Percentiles rank a stretch among this genome's conserved stretches.
Conservation (phyloP, 2,329 filamentous ascomycete genomes). For the Pseudopithomyces maydicus region DNA sequence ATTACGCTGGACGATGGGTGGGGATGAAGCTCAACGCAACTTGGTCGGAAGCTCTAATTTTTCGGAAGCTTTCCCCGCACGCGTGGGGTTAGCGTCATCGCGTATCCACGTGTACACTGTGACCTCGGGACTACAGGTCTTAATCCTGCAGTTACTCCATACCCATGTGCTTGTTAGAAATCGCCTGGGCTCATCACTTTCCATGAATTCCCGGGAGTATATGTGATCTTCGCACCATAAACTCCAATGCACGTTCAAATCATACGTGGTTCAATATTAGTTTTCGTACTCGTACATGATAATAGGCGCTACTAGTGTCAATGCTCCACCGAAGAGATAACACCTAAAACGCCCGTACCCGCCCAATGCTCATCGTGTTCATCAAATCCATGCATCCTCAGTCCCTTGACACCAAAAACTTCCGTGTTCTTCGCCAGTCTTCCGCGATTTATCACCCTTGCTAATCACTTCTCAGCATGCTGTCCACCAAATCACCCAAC, state of each 20-base stretch:
- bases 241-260: not conserved
- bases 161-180: not conserved
- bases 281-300: slow-evolving; percentile 4
- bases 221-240: too few relatives aligned
- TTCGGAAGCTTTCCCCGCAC: slow-evolving; percentile 4
- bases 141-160: not conserved
- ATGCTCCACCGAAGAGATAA: not conserved
- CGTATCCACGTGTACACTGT: slow-evolving; percentile 7
- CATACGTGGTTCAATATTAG: not conserved
- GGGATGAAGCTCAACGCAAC: not conserved
- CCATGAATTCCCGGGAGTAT: too few relatives aligned
- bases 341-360: not conserved
- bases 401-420: not conserved
- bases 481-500: slow-evolving; percentile 92
- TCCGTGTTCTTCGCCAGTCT: not conserved
- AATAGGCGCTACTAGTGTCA: not conserved
- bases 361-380: not conserved
- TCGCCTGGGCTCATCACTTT: too few relatives aligned
- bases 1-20: not conserved
- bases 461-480: slow-evolving; percentile 92
- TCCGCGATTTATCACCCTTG: not conserved
- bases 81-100: slow-evolving; percentile 11
- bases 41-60: not conserved
- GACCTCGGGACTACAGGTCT: not conserved
- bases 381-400: too few relatives aligned